Evolutionary conservation across 2,329 filamentous ascomycete genomes (phyloP).

Genomic region (Fusarium ambrosium): DNA sequence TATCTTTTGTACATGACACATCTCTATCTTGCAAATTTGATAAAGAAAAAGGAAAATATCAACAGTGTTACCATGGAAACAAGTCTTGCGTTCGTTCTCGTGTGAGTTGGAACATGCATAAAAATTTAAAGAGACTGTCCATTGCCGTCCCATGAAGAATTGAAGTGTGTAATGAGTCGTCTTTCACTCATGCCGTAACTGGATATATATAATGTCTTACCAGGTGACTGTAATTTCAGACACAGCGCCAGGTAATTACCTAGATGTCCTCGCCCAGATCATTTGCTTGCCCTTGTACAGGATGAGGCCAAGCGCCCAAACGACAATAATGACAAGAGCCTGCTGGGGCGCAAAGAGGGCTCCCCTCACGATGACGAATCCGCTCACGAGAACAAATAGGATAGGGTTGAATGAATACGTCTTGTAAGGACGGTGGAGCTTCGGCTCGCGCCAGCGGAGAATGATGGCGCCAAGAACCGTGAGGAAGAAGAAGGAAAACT

Average conservation of each 20-base stretch:
- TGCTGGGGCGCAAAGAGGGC: conserved; percentile 70
- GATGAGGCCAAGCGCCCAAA: conserved; percentile 64
- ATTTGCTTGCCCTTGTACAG: conserved; percentile 53
- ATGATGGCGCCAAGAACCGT: conserved; percentile 71
- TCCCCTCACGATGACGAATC: conserved; percentile 70
- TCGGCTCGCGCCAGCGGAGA: conserved; percentile 68
- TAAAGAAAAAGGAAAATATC: neutral
- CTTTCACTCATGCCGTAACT: neutral
- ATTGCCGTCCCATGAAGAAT: neutral
- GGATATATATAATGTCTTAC: neutral
- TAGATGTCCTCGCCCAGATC: conserved; percentile 6
- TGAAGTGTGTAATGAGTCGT: neutral
- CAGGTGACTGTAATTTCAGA: neutral
- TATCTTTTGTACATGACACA: conserved; percentile 1
- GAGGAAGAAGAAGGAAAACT: conserved; percentile 75
- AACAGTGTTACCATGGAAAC: neutral
- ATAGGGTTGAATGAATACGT: conserved; percentile 64
- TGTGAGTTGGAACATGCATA: neutral
- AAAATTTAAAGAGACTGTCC: neutral
- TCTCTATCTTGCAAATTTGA: neutral
- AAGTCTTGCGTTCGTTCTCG: neutral
- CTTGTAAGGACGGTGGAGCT: conserved; percentile 68
- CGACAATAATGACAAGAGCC: conserved; percentile 63
- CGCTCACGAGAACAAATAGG: conserved; percentile 69
- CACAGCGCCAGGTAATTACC: neutral